A percentile compares a stretch with the other conserved stretches of the same genome.
These are phyloP conservation scores for Podosphaera fusca DNA, from an alignment of 2,329 filamentous ascomycete genomes.

Conservation along the genomic window DNA sequence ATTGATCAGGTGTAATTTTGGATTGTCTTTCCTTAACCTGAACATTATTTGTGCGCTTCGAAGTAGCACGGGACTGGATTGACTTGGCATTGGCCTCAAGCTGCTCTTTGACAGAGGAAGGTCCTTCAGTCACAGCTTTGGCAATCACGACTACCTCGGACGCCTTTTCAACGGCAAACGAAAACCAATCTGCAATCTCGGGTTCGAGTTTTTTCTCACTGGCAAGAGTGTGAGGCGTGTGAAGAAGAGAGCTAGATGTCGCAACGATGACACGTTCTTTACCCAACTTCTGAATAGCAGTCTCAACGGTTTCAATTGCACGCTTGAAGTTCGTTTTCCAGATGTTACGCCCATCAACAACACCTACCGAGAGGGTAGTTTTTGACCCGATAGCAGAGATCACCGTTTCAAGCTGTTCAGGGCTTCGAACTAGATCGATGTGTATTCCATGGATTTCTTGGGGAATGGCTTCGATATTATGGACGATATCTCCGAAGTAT, in stretches of 20 bases:
- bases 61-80: conserved; percentile 71
- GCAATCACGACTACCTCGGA: conserved; percentile 77
- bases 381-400: conserved; percentile 62
- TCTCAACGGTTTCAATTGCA: conserved; percentile 76
- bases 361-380: conserved; percentile 81
- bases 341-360: conserved; percentile 98
- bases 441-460: conserved; percentile 67
- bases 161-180: conserved; percentile 89
- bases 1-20: conserved; percentile 60
- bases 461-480: conserved; percentile 86
- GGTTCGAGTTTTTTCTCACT: conserved; percentile 96
- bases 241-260: conserved; percentile 90
- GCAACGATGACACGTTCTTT: conserved; percentile 94
- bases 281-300: conserved; percentile 82
- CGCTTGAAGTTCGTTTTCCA: conserved; percentile 99
- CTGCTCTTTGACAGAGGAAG: conserved; percentile 62
- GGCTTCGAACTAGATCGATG: conserved; percentile 91
- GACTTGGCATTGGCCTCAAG: conserved; percentile 96
- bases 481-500: conserved; percentile 98
- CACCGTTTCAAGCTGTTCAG: conserved; percentile 84
- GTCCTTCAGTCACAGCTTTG: conserved; percentile 88
- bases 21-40: conserved; percentile 91
- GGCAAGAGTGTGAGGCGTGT: conserved; percentile 92
- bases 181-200: conserved; percentile 95
- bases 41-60: conserved; percentile 88